A percentile compares a stretch with the other conserved stretches of the same genome.
Conservation (phyloP, 257 asterid species). For the Euphrasia confusa region DNA sequence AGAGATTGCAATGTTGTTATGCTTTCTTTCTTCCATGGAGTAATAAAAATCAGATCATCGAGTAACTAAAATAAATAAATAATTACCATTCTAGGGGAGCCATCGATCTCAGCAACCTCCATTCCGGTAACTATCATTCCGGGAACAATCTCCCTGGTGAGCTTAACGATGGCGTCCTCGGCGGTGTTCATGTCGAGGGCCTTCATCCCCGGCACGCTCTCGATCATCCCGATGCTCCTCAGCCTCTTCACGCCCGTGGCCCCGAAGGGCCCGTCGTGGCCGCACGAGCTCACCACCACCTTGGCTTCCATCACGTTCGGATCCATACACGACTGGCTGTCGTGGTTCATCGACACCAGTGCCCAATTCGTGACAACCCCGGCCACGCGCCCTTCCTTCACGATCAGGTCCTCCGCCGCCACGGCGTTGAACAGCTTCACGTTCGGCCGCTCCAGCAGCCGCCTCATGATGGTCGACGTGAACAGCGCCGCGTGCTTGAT, state of each 20-base stretch:
- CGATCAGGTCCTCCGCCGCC: conserved; percentile 92
- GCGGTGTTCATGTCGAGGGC: conserved; percentile 94
- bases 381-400: conserved; percentile 59
- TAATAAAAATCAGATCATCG: too few relatives aligned
- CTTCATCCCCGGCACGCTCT: conserved; percentile 86
- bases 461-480: conserved; percentile 94
- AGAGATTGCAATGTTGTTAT: too few relatives aligned
- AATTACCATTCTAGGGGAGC: conserved; percentile 97
- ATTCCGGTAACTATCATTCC: conserved; percentile 96
- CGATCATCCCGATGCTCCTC: conserved; percentile 86
- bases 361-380: conserved; percentile 94
- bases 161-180: conserved; percentile 89
- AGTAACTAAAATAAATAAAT: too few relatives aligned
- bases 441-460: conserved; percentile 74
- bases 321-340: too few relatives aligned
- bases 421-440: conserved; percentile 91
- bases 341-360: conserved; percentile 66
- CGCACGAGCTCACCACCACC: conserved; percentile 86
- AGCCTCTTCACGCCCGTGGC: conserved; percentile 93
- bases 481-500: conserved; percentile 90
- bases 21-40: too few relatives aligned
- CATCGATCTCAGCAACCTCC: conserved; percentile 97
- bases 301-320: conserved; percentile 91
- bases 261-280: conserved; percentile 95
- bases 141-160: too few relatives aligned